Evolutionary conservation across 192 early-diverging fungal species (phyloP).

Genomic region (Dimargaris cristalligena): DNA sequence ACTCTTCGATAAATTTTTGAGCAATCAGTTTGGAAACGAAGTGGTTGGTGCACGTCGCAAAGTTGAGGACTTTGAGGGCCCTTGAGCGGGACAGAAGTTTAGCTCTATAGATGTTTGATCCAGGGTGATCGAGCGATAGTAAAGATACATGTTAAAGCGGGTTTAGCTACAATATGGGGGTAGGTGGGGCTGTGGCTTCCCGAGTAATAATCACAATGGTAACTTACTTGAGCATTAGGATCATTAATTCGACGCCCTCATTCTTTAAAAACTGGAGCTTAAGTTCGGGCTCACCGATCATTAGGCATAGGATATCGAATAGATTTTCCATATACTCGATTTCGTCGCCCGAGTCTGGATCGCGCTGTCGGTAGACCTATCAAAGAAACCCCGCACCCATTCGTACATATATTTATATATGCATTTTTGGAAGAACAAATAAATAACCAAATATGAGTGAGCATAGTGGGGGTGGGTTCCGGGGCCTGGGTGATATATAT

Average conservation of each 20-base stretch:
- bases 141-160: no score
- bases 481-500: no score
- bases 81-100: conserved; percentile 61
- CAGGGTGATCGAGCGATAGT: no score
- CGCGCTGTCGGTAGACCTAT: conserved; percentile 39
- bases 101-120: no score
- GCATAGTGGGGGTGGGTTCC: no score
- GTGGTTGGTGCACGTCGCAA: conserved; percentile 38
- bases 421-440: no score
- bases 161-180: no score
- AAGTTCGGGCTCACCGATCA: conserved; percentile 44
- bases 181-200: no score
- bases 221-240: conserved; percentile 83
- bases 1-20: conserved; percentile 59
- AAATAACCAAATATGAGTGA: no score
- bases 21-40: conserved; percentile 31
- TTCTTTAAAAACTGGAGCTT: conserved; percentile 59
- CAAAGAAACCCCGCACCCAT: no score
- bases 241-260: conserved; percentile 85
- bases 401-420: no score
- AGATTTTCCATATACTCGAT: conserved; percentile 85
- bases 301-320: conserved; percentile 63
- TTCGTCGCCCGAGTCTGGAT: conserved; percentile 72
- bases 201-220: no score
- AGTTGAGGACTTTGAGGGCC: conserved; percentile 75